Evolutionary conservation across 495 filamentous ascomycete species (phyloP).

Genomic region (Lepidopterella palustris): DNA sequence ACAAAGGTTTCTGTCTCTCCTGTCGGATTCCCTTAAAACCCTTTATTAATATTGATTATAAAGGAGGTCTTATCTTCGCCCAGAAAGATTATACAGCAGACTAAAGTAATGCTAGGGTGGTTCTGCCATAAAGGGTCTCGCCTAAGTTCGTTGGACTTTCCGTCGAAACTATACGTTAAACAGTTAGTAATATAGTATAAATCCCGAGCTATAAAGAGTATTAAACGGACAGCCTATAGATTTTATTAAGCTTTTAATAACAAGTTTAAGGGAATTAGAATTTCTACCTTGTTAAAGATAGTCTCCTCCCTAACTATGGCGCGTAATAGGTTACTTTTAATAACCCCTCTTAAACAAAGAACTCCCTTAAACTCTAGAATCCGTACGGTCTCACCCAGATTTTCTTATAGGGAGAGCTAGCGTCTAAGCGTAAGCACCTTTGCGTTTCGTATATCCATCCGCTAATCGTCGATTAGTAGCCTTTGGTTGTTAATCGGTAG

Average conservation of each 20-base stretch:
- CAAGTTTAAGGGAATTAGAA: neutral
- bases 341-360: too few species aligned
- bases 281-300: neutral
- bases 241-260: neutral
- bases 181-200: neutral
- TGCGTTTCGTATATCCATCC: too few species aligned
- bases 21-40: neutral
- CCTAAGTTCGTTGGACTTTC: neutral
- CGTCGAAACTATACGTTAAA: neutral
- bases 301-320: neutral
- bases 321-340: too few species aligned
- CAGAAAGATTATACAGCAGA: neutral
- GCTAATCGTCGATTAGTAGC: too few species aligned
- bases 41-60: neutral
- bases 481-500: too few species aligned
- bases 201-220: neutral
- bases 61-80: neutral
- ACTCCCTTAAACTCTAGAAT: too few species aligned
- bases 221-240: neutral
- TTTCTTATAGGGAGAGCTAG: too few species aligned
- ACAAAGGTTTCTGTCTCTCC: neutral
- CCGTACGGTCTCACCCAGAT: too few species aligned
- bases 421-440: too few species aligned
- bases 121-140: neutral
- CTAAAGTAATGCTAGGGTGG: neutral